Evolutionary conservation across 495 filamentous ascomycete genomes (phyloP), one percentile per base, ranked within the genome.

Genomic region (Immersiella caudata): DNA sequence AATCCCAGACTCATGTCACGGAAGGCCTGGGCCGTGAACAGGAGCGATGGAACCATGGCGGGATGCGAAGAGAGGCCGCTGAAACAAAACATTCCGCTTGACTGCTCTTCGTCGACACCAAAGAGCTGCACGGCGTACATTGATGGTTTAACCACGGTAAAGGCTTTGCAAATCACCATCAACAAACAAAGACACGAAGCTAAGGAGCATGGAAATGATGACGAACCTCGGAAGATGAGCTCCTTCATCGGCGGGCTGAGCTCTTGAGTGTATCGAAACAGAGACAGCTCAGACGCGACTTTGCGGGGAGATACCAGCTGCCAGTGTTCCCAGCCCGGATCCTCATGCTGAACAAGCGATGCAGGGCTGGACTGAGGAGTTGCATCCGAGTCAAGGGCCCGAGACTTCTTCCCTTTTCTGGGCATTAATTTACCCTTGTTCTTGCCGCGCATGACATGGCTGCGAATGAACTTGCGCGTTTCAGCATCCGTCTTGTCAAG

Each of bases 391-490:
- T 50, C 59, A 33, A 33, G 11, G 11, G 14, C 24, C 1, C 29
- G n/a, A 40, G 35, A 20, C 59, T 62, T 62, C 59, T 62, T 62
- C 14, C 36, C 7, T 46, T 29, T 29, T 33, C 21, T 26, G 24
- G 61, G 61, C 61, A 50, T 54, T 22, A 21, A 65, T 22, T 66
- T 68, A 6, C 67, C 73, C 40, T 70, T 71, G 64, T 85, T 85
- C 73, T 82, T 84, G 6, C 82, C 82, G 6, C 75, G 71, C 83
- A 84, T 85, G 1, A 83, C 82, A 75, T 82, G 79, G 66, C 80
- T 81, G 40, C 81, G 74, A 64, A 82, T 82, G 16, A 79, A 64
- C 67, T 75, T 81, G 50, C 80, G 78, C 46, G 73, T 58, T 24
- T 79, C 70, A 7, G 75, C 58, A 49, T 78, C 71, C 25, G 69